A percentile compares a stretch with the other conserved stretches of the same genome.
These are phyloP conservation scores for Imleria badia DNA, from an alignment of 768 basidiomycete species.

Conservation along the genomic window DNA sequence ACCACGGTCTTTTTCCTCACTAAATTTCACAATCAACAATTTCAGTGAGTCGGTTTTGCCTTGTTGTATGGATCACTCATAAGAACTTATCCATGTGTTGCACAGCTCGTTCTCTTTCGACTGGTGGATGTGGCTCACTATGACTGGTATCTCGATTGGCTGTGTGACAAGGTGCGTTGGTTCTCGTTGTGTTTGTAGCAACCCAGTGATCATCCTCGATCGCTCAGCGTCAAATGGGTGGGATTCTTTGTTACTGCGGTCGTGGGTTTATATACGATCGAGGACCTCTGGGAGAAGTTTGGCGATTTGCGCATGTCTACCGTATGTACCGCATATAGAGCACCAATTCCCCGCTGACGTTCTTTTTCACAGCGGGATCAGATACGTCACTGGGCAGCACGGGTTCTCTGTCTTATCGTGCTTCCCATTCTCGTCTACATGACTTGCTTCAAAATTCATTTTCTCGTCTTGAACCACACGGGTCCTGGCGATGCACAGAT, in stretches of 20 bases:
- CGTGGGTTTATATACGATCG: constrained; percentile 94
- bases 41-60: constrained; percentile 57
- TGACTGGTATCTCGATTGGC: constrained; percentile 94
- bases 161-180: constrained; percentile 78
- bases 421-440: constrained; percentile 93
- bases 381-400: constrained; percentile 86
- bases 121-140: constrained; percentile 96
- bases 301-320: constrained; percentile 90
- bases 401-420: constrained; percentile 81
- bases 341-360: constrained; percentile 11
- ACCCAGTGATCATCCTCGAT: not conserved
- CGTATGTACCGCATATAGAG: constrained; percentile 46
- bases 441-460: constrained; percentile 94
- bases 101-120: constrained; percentile 87
- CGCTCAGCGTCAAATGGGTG: constrained; percentile 86
- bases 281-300: constrained; percentile 98
- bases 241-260: constrained; percentile 94
- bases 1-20: constrained; percentile 92
- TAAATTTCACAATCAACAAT: constrained; percentile 97
- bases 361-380: constrained; percentile 66
- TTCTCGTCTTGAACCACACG: constrained; percentile 88
- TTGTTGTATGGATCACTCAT: not conserved
- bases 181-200: not conserved
- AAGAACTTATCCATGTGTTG: not conserved
- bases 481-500: constrained; percentile 98